Evolutionary conservation across 1,284 basidiomycete genomes (phyloP).

Genomic region (Fereydounia khargensis): DNA sequence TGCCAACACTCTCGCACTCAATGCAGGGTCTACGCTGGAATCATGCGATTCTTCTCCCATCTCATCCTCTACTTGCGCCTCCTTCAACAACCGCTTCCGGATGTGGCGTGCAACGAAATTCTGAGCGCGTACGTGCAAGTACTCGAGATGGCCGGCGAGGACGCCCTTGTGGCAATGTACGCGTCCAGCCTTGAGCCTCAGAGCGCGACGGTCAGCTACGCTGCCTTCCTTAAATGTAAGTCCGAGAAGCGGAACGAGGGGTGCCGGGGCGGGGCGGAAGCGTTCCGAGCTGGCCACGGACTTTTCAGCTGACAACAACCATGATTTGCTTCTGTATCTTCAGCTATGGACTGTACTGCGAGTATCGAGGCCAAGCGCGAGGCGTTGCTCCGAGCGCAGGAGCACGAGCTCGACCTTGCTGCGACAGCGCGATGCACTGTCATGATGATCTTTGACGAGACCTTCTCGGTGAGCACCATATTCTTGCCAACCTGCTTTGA

Average conservation of each 20-base stretch:
- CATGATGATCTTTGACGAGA: constrained; percentile 63
- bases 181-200: constrained; percentile 81
- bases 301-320: too few relatives aligned
- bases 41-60: constrained; percentile 86
- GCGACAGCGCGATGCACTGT: constrained; percentile 79
- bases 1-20: neutral
- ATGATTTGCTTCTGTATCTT: too few relatives aligned
- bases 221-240: constrained; percentile 80
- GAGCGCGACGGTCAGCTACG: constrained; percentile 87
- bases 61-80: constrained; percentile 85
- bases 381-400: constrained; percentile 73
- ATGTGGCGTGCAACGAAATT: constrained; percentile 72
- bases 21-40: constrained; percentile 56
- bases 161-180: constrained; percentile 87
- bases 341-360: constrained; percentile 69
- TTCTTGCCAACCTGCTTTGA: constrained; percentile 29
- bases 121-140: constrained; percentile 85
- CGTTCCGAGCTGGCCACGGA: too few relatives aligned
- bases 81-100: constrained; percentile 63
- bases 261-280: too few relatives aligned
- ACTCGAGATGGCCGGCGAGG: constrained; percentile 70
- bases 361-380: constrained; percentile 69
- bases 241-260: too few relatives aligned
- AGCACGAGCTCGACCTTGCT: constrained; percentile 78
- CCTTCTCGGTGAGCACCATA: constrained; percentile 63